A percentile compares a stretch with the other conserved stretches of the same genome.
Evolutionary conservation across 495 filamentous ascomycete genomes (phyloP).

Genomic region (Neurospora pannonica): DNA sequence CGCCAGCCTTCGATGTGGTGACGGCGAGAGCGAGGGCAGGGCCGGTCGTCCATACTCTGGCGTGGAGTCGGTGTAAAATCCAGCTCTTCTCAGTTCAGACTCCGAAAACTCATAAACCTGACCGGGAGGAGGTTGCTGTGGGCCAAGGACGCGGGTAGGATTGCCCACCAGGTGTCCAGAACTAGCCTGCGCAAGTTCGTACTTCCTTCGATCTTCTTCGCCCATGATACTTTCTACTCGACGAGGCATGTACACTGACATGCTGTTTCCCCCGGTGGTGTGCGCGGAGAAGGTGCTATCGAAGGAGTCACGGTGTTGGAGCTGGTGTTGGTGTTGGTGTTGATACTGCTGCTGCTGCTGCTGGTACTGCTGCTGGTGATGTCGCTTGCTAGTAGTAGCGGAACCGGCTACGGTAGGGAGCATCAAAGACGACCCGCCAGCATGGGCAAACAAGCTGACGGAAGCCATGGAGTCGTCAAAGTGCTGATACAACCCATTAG

Average conservation of each 20-base stretch:
- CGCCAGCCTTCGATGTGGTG: slow-evolving; percentile 15
- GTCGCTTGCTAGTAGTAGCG: not conserved
- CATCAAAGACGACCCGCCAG: not conserved
- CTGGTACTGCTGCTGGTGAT: slow-evolving; percentile 13
- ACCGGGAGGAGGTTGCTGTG: slow-evolving; percentile 39
- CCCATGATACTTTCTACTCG: slow-evolving; percentile 79
- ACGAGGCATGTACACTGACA: slow-evolving; percentile 62
- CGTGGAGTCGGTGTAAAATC: slow-evolving; percentile 28
- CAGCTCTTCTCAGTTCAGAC: slow-evolving; percentile 34
- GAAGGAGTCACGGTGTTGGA: slow-evolving; percentile 55
- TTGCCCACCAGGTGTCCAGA: slow-evolving; percentile 37
- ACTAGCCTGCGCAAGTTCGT: slow-evolving; percentile 56
- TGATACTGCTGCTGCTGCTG: not conserved
- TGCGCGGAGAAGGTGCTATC: slow-evolving; percentile 59
- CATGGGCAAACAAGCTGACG: slow-evolving; percentile 15
- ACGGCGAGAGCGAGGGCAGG: not conserved
- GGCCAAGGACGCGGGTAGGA: slow-evolving; percentile 1
- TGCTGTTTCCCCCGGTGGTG: slow-evolving; percentile 34
- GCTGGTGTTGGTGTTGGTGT: slow-evolving; percentile 18
- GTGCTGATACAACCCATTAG: slow-evolving; percentile 55
- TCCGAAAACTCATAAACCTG: slow-evolving; percentile 47
- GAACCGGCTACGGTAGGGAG: not conserved
- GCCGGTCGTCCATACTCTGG: slow-evolving; percentile 10
- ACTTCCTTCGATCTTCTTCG: slow-evolving; percentile 64
- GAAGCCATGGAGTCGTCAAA: slow-evolving; percentile 51